Conservation (phyloP, 2,329 filamentous ascomycete genomes). For the Aspergillus sp. region DNA sequence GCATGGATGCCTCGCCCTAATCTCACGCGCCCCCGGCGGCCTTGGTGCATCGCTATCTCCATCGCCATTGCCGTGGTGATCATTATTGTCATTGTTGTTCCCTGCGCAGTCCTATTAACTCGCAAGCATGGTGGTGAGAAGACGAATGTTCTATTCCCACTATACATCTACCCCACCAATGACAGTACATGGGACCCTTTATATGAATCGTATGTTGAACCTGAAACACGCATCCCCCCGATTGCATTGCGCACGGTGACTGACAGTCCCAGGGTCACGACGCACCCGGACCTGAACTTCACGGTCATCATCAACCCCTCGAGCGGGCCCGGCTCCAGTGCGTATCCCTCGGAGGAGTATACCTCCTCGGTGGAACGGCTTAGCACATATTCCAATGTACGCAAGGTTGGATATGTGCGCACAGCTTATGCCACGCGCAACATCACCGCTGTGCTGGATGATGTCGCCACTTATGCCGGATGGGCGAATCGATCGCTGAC, state of each 20-base stretch:
- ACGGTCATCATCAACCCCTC: constrained; percentile 34
- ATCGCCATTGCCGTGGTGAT: constrained; percentile 13
- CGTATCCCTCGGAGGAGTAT: constrained; percentile 38
- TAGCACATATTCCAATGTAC: constrained; percentile 41
- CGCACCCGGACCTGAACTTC: constrained; percentile 28
- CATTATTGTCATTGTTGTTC: constrained; percentile 20
- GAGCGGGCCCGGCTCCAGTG: constrained; percentile 35
- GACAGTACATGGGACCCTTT: constrained; percentile 26
- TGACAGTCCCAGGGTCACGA: constrained; percentile 14
- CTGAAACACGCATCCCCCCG: no score
- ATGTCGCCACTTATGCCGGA: constrained; percentile 41
- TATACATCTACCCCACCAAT: constrained; percentile 29
- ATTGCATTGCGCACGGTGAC: background rate
- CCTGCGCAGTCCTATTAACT: constrained; percentile 15
- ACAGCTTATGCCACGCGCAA: constrained; percentile 37
- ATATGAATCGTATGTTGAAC: constrained; percentile 20
- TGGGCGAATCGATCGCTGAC: constrained; percentile 33
- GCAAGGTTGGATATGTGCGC: constrained; percentile 46
- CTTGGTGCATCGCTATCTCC: constrained; percentile 15
- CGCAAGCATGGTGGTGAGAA: constrained; percentile 8
- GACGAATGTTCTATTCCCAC: constrained; percentile 23
- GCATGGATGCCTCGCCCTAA: constrained; percentile 8
- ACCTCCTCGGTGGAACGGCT: constrained; percentile 37
- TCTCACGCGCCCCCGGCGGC: constrained; percentile 11
- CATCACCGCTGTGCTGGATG: constrained; percentile 33